Percentiles rank a stretch among this genome's conserved stretches.
phyloP scores from a whole-genome alignment of 345 rosid species.

The Gynandropsis gynandra region DNA sequence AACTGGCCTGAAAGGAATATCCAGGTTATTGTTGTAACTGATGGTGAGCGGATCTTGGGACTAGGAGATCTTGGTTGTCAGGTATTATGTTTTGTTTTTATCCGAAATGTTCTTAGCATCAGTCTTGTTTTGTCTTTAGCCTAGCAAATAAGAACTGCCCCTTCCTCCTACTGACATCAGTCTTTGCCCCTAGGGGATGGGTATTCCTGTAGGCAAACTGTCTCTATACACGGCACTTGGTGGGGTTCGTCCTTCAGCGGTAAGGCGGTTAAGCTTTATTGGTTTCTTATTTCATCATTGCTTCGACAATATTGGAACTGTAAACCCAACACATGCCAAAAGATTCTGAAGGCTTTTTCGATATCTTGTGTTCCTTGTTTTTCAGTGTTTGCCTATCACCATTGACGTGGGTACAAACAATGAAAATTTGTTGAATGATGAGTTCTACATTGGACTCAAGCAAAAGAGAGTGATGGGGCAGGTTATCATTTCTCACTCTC shows the following conservation, averaged over 20 bases:
- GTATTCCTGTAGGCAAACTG: constrained; percentile 85
- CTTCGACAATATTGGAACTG: background rate
- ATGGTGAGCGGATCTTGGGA: constrained; percentile 89
- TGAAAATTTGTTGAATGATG: constrained; percentile 68
- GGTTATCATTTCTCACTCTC: constrained; percentile 28
- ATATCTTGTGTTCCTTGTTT: background rate
- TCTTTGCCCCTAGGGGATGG: constrained; percentile 53
- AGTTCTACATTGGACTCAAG: constrained; percentile 76
- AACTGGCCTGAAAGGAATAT: constrained; percentile 86
- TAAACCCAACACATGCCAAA: background rate
- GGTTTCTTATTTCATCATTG: background rate
- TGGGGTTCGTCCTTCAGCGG: constrained; percentile 84
- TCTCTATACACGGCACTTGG: constrained; percentile 85
- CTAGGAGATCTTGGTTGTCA: constrained; percentile 98
- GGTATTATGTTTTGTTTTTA: constrained; percentile 33
- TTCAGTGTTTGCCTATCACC: constrained; percentile 78
- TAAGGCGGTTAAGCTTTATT: constrained; percentile 29
- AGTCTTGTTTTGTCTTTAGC: too few species aligned
- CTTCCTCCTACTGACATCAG: background rate
- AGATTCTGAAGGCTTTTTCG: background rate
- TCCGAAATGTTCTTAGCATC: too few species aligned
- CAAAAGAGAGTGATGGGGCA: constrained; percentile 76
- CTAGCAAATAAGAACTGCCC: too few species aligned
- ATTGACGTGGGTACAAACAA: constrained; percentile 93
- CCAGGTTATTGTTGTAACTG: constrained; percentile 91